A percentile compares a stretch with the other conserved stretches of the same genome.
These are phyloP conservation scores for Neolecta irregularis DNA, from an alignment of 1,139 yeast species.

Conservation along the genomic window DNA sequence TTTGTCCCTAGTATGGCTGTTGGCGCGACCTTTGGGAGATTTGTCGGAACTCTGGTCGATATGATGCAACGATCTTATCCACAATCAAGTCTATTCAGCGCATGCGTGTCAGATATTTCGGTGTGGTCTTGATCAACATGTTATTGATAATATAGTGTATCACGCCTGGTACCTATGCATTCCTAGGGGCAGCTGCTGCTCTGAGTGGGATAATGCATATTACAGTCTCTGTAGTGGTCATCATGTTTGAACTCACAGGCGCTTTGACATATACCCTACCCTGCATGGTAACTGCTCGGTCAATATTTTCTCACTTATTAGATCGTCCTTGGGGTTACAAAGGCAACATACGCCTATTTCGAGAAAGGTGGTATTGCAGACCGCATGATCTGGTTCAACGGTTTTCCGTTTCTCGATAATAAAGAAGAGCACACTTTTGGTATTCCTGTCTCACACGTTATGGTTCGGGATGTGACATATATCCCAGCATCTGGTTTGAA, in stretches of 20 bases:
- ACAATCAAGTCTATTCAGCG: slow-evolving; percentile 32
- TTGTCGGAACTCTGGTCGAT: slow-evolving; percentile 59
- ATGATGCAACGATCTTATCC: slow-evolving; percentile 33
- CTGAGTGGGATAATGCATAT: slow-evolving; percentile 85
- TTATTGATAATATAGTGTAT: slow-evolving; percentile 32
- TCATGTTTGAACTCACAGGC: slow-evolving; percentile 94
- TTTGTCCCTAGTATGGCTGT: slow-evolving; percentile 96
- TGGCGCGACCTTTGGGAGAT: slow-evolving; percentile 87
- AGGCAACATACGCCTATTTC: slow-evolving; percentile 55
- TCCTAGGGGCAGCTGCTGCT: slow-evolving; percentile 95
- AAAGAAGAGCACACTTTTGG: slow-evolving; percentile 49
- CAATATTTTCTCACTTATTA: background rate
- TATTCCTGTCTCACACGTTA: slow-evolving; percentile 45
- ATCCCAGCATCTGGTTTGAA: slow-evolving; percentile 32
- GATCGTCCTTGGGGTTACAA: slow-evolving; percentile 83
- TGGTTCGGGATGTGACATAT: slow-evolving; percentile 41
- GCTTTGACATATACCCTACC: slow-evolving; percentile 85
- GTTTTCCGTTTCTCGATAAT: slow-evolving; percentile 69
- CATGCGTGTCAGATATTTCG: slow-evolving; percentile 29
- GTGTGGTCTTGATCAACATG: slow-evolving; percentile 6
- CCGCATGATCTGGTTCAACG: slow-evolving; percentile 80
- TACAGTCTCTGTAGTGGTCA: slow-evolving; percentile 83
- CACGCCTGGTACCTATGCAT: slow-evolving; percentile 90
- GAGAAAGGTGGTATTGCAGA: slow-evolving; percentile 88
- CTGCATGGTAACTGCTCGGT: slow-evolving; percentile 39